A percentile compares a stretch with the other conserved stretches of the same genome.
Evolutionary conservation across 768 basidiomycete genomes (phyloP).

Genomic region (Rhodotorula kratochvilovae): DNA sequence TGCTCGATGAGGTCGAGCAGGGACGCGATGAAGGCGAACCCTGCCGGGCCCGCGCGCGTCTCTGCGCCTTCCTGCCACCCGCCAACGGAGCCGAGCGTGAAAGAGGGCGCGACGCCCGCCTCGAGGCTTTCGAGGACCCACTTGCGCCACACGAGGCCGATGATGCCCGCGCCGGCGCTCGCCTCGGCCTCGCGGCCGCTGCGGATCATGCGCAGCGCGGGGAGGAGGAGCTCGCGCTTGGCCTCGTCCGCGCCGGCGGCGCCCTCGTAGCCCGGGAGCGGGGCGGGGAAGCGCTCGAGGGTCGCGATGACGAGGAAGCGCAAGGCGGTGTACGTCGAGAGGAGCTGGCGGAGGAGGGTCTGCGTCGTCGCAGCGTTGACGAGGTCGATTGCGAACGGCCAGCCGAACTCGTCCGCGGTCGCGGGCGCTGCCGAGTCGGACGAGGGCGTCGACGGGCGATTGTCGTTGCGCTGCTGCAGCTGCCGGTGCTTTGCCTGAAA

Average conservation of each 20-base stretch:
- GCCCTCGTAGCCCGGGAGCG: conserved; percentile 32
- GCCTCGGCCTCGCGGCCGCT: conserved; percentile 37
- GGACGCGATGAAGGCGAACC: conserved; percentile 23
- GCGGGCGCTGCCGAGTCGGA: background rate
- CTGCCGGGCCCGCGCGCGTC: conserved; percentile 1
- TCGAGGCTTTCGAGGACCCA: conserved; percentile 24
- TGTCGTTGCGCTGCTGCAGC: background rate
- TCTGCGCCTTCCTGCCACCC: conserved; percentile 18
- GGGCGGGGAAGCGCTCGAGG: conserved; percentile 35
- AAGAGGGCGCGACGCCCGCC: background rate
- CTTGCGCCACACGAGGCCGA: conserved; percentile 36
- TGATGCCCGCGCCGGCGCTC: conserved; percentile 31
- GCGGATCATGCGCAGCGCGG: conserved; percentile 35
- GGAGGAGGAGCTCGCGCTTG: conserved; percentile 28
- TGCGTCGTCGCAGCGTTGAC: conserved; percentile 28
- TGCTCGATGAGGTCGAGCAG: conserved; percentile 35
- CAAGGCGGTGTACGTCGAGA: conserved; percentile 36
- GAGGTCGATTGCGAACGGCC: conserved; percentile 29
- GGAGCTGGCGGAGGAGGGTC: conserved; percentile 29
- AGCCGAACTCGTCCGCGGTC: background rate
- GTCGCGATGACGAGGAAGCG: conserved; percentile 30
- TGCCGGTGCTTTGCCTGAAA: conserved; percentile 18
- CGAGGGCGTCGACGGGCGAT: background rate
- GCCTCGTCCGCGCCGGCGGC: conserved; percentile 14
- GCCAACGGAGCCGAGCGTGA: conserved; percentile 22